Conservation (phyloP, 768 basidiomycete genomes). For the Collybiopsis luxurians region DNA sequence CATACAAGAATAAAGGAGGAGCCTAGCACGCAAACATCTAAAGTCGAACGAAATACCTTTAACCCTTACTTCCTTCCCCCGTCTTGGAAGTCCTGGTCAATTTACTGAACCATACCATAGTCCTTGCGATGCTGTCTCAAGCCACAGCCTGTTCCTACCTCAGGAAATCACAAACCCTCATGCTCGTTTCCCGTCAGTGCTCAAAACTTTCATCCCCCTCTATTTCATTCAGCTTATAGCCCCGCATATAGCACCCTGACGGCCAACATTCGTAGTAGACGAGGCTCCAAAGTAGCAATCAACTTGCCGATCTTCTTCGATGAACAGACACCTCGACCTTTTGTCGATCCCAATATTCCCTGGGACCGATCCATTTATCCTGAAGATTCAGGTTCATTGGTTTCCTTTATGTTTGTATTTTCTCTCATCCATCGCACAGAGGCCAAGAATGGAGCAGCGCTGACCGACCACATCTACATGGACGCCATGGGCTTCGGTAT, state of each 20-base stretch:
- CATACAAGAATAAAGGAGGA: slow-evolving; percentile 51
- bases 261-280: slow-evolving; percentile 87
- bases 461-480: slow-evolving; percentile 91
- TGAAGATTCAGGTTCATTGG: slow-evolving; percentile 73
- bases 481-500: slow-evolving; percentile 99
- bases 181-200: slow-evolving; percentile 92
- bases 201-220: slow-evolving; percentile 9
- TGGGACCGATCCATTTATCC: slow-evolving; percentile 80
- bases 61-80: slow-evolving; percentile 94
- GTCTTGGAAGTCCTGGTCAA: slow-evolving; percentile 81
- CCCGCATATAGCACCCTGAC: slow-evolving; percentile 76
- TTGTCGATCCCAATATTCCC: slow-evolving; percentile 90
- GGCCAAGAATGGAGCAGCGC: slow-evolving; percentile 86
- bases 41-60: slow-evolving; percentile 85
- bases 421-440: slow-evolving; percentile 41
- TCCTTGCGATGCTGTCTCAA: slow-evolving; percentile 75
- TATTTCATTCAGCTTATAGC: slow-evolving; percentile 14
- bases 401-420: slow-evolving; percentile 7
- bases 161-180: slow-evolving; percentile 97
- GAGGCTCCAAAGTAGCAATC: slow-evolving; percentile 93
- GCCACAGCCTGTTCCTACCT: slow-evolving; percentile 91
- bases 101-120: slow-evolving; percentile 91
- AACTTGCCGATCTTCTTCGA: slow-evolving; percentile 94
- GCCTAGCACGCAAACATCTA: slow-evolving; percentile 79
- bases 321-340: slow-evolving; percentile 80